These are phyloP conservation scores for Lodderomyces metapsilosis DNA, from an alignment of 1,139 yeast species.

Conservation along the genomic window DNA sequence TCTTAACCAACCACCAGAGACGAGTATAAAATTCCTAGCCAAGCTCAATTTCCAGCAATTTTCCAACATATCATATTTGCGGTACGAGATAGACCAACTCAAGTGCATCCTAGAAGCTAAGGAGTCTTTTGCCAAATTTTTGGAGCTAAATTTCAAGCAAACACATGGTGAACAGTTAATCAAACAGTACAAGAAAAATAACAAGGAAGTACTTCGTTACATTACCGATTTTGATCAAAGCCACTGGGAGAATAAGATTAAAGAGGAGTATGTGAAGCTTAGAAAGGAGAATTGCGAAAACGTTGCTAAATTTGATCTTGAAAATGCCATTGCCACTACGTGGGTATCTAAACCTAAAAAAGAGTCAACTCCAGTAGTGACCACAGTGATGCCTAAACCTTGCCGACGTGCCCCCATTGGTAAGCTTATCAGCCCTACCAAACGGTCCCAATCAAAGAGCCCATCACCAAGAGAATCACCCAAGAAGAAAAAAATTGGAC, in stretches of 20 bases:
- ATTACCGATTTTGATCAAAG: slow-evolving; percentile 18
- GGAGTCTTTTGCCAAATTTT: slow-evolving; percentile 34
- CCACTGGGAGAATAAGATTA: slow-evolving; percentile 17
- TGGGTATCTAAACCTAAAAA: slow-evolving; percentile 9
- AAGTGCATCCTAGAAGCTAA: slow-evolving; percentile 24
- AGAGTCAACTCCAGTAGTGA: too few species aligned
- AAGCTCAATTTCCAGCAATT: slow-evolving; percentile 25
- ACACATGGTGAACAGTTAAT: slow-evolving; percentile 37
- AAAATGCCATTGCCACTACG: slow-evolving; percentile 5
- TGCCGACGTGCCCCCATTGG: slow-evolving; percentile 6
- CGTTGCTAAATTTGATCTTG: slow-evolving; percentile 8
- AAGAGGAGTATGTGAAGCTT: slow-evolving; percentile 9
- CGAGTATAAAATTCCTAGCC: slow-evolving; percentile 19
- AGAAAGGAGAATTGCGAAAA: slow-evolving; percentile 4
- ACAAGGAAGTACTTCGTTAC: slow-evolving; percentile 14
- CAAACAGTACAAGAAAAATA: slow-evolving; percentile 24
- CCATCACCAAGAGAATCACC: background rate
- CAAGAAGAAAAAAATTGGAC: slow-evolving; percentile 8
- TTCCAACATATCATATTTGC: slow-evolving; percentile 21
- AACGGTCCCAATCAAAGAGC: background rate
- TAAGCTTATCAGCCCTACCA: background rate
- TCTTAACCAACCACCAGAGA: slow-evolving; percentile 9
- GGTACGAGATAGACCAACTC: slow-evolving; percentile 21
- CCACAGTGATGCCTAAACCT: too few species aligned
- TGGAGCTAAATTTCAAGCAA: slow-evolving; percentile 36